Base-by-base conservation (phyloP, 768 basidiomycete species). In the Mrakia blollopis region DNA sequence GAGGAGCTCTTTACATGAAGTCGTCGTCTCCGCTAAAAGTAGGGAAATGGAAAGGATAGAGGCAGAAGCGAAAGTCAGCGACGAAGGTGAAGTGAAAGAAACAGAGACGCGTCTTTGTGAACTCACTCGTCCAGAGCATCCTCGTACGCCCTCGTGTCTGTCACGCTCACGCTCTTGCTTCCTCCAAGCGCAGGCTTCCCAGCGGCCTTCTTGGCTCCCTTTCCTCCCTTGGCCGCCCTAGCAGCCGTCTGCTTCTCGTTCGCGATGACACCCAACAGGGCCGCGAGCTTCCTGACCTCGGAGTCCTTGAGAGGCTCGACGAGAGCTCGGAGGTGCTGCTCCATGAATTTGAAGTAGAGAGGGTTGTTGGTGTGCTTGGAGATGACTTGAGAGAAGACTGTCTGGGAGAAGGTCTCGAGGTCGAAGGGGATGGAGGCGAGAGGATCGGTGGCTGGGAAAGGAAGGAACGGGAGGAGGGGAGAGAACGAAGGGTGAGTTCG, bases 161-260 rank as follows among this genome's bases (percentile, higher is more conserved):
- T 82, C 83, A 28, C 41, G 44, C 76, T 62, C 91, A 90, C 88
- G 90, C 86, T 82, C 84, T 94, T 96, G 30, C 87, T 86, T 25
- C 89, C 87, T 2, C 92, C 94, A 50, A 97, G 84, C 7, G 83
- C 87, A 32, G 95, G 94, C 83, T 92, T 97, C 25, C 86, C 83
- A 0, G 87, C 83, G 10, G 86, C 84, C 85, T 92, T 91, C 63
- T 87, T 85, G 85, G 95, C 95, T 86, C 94, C 96, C 88, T 95
- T 97, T 41, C 93, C 93, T 78, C 89, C 90, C 2, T 89, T 87
- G 83, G 91, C 92, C 50, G 94, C 93, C 79, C 91, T 88, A 80
- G 91, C 89, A 82, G 93, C 93, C 84, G 89, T 92, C 85, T 95
- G 92, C 85, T 98, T 99, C 86, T 95, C 93, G 81, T 96, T 98